Evolutionary conservation across 2,329 filamentous ascomycete species (phyloP), one percentile per base, ranked within the genome.

Genomic region (Lecanicillium sp.): DNA sequence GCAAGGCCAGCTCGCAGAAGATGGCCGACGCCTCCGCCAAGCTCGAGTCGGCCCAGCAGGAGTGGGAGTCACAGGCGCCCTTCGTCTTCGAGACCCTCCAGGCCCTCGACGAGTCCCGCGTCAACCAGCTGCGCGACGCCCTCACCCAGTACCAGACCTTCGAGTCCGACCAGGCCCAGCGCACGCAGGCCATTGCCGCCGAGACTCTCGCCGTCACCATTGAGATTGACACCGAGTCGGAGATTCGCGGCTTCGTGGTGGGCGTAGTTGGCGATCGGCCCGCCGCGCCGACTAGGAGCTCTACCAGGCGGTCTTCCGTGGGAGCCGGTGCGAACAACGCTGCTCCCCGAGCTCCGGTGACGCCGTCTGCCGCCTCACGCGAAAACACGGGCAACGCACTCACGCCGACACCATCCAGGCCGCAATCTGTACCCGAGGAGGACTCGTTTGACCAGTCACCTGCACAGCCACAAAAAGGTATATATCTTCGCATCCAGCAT

Each of bases 71-170:
- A 1, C 90, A 95, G 65, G 89, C 93, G 12, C 93, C 93, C 1
- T 97, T 88, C 66, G 86, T 96, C 52, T 96, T 95, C 61, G 93
- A 98, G 67, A 86, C 84, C 52, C 78, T 98, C 21, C 93, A 98
- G 64, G 85, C 87, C 5, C 73, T 94, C 26, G 93, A 98, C 62
- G 93, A 98, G 70, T 84, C 80, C 57, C 82, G 93, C 48, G 73
- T 94, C 56, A 95, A 96, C 65, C 86, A 94, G 60, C 74, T 98
- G 51, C 86, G 91, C 52, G 91, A 97, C 66, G 79, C 87, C 33
- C 77, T 98, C 51, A 97, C 93, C 1, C 90, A 96, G 60, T 86
- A 91, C 58, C 84, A 95, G 66, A 98, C 93, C 0, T 86, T 95
- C 62, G 91, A 97, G 64, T 80, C 88, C 23, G 93, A 98, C 62